Evolutionary conservation across 176 grass and related monocot species (phyloP), one percentile per base, ranked within the genome.

Genomic region (Musa acuminata): DNA sequence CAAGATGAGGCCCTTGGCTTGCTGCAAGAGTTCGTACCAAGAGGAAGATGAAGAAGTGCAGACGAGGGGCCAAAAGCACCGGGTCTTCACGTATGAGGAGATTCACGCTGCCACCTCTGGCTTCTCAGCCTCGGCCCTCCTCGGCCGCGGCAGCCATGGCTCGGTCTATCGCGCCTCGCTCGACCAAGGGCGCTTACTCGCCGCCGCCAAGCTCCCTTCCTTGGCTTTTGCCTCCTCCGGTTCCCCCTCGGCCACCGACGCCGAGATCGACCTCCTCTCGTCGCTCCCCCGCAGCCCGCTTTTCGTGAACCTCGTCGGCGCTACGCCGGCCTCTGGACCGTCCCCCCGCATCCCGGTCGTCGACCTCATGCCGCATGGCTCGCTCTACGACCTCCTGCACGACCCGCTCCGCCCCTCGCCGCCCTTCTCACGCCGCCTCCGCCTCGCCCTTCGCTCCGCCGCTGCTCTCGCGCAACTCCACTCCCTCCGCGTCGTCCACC

Each of bases 61-160:
- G 13, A 1, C 2, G 65, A 14, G 17, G 6, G 67, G 48, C 17
- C 52, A 1, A 1, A 77, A 51, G 12, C 43, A 64, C 20, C 59
- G 75, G 2, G 49, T 77, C 49, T 77, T 77, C 75, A 63, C 20
- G 12, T 24, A 65, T 19, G 75, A 77, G 43, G 75, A 77, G 58
- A 60, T 77, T 13, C 35, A 63, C 3, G 49, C 49, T 60, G 75
- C 75, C 75, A 77, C 75, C 62, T 63, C 75, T 49, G 75, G 75
- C 35, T 77, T 77, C 75, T 77, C 75, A 20, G 29, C 75, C 20
- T 77, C 75, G 9, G 21, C 60, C 43, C 60, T 77, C 43, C 75
- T 77, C 59, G 75, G 75, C 19, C 75, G 75, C 48, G 75, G 75
- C 75, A 77, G 75, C 60, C 75, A 77, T 21, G 75, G 75, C n/a